Evolutionary conservation across 306 rosid species (phyloP), one percentile per base, ranked within the genome.

Genomic region (Vigna nakashimae): DNA sequence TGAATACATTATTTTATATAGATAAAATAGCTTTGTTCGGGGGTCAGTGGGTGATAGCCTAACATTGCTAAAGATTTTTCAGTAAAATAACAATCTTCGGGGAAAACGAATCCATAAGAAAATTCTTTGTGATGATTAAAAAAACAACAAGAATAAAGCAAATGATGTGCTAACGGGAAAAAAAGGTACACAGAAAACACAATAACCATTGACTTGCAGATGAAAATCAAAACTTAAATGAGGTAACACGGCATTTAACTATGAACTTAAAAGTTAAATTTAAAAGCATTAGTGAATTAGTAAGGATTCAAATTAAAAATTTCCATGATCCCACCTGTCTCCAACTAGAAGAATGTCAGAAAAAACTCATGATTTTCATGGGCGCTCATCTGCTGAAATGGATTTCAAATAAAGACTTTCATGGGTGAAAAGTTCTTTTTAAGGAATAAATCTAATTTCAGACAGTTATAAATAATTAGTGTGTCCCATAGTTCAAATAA

Each of bases 351-450:
- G n/a, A 64, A 42, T 30, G 52, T 28, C 50, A 67, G 60, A 71
- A 45, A 36, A 26, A 77, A 52, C 6, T 22, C 22, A 57, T 20
- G 50, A 26, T 68, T 63, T 51, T 34, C 32, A 55, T 2, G 64
- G 70, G 53, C 64, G 57, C 58, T 71, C 67, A 40, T 75, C 48
- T 14, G 73, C 66, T 53, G 51, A 57, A 65, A 65, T 46, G 8
- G 9, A 22, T 65, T 60, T 20, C 11, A 70, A 43, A 24, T 2
- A 28, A 24, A 60, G 26, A 52, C 2, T 74, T 22, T 34, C 9
- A 69, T 0, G 32, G 6, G 59, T 7, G 14, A 52, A 30, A 78
- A 49, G 52, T 2, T 64, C 2, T 14, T 73, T 10, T 18, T 66
- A 20, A 30, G 28, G 48, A 76, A 42, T 22, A 0, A 11, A 10